Percentiles rank a stretch among this genome's conserved stretches.
These are phyloP conservation scores for Sporopachydermia quercuum DNA, from an alignment of 805 yeast species.

Conservation along the genomic window DNA sequence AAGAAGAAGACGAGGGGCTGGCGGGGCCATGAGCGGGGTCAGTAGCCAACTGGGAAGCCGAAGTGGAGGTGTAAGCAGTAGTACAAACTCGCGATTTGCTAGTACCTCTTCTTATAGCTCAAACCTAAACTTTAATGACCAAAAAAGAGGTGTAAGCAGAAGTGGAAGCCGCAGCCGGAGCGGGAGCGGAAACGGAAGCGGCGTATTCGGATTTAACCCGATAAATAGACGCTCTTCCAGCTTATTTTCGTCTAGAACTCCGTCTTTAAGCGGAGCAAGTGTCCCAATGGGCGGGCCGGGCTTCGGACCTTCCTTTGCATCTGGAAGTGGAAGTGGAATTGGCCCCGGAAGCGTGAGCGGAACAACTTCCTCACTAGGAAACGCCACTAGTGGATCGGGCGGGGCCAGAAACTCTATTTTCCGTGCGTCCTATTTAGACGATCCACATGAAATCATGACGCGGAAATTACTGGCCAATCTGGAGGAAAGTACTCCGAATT, in stretches of 20 bases:
- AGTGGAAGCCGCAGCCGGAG: background rate
- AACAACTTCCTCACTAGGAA: too few species aligned
- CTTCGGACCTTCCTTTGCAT: too few species aligned
- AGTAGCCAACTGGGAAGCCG: background rate
- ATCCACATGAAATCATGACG: conserved; percentile 1
- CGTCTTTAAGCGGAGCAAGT: too few species aligned
- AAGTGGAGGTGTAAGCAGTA: background rate
- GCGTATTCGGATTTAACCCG: background rate
- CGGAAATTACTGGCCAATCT: background rate
- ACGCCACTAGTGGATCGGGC: background rate
- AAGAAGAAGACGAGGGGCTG: background rate
- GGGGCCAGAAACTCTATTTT: background rate
- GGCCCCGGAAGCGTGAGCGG: too few species aligned
- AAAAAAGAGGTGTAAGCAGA: conserved; percentile 1
- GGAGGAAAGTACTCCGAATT: background rate
- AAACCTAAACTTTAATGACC: too few species aligned
- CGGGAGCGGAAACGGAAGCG: conserved; percentile 1
- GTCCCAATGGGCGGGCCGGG: too few species aligned
- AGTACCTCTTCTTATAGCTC: too few species aligned
- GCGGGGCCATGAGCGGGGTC: background rate
- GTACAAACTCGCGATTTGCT: too few species aligned
- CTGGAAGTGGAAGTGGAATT: too few species aligned
- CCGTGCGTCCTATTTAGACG: background rate
- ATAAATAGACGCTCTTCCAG: background rate
- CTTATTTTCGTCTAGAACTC: background rate